Evolutionary conservation across 306 rosid species (phyloP).

Genomic region (Castanopsis chinensis): DNA sequence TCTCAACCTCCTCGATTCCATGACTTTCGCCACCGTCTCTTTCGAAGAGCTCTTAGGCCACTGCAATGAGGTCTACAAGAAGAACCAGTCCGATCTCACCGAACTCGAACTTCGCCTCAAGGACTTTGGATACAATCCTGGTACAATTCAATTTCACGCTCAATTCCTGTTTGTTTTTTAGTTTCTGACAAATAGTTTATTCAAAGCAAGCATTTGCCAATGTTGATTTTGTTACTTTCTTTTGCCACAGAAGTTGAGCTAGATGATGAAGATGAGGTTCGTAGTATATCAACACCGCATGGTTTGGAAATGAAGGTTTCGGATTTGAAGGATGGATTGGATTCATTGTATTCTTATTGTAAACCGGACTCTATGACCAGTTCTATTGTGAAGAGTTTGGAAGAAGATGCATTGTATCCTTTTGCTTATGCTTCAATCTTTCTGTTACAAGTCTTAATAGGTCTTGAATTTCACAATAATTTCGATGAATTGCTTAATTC

Average conservation of each 20-base stretch:
- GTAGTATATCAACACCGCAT: slow-evolving; percentile 7
- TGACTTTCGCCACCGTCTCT: slow-evolving; percentile 77
- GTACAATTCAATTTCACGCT: slow-evolving; percentile 21
- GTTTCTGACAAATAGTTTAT: background rate
- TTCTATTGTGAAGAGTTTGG: slow-evolving; percentile 38
- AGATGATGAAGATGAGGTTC: slow-evolving; percentile 47
- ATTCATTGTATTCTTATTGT: slow-evolving; percentile 30
- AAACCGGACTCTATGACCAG: slow-evolving; percentile 31
- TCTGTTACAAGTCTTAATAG: background rate
- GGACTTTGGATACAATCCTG: slow-evolving; percentile 49
- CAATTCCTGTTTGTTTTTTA: background rate
- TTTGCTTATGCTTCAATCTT: background rate
- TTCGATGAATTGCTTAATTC: background rate
- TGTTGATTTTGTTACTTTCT: background rate
- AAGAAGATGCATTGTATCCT: slow-evolving; percentile 74
- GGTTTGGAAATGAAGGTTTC: slow-evolving; percentile 1
- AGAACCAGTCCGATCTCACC: slow-evolving; percentile 49
- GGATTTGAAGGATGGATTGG: slow-evolving; percentile 23
- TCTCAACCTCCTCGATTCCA: slow-evolving; percentile 71
- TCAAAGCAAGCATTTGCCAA: background rate
- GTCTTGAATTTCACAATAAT: background rate
- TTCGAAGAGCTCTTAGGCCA: slow-evolving; percentile 90
- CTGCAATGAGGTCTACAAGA: slow-evolving; percentile 75
- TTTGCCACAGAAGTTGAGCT: slow-evolving; percentile 41
- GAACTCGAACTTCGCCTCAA: slow-evolving; percentile 51